phyloP scores from a whole-genome alignment of 805 yeast species.

The Candida schatavii region DNA sequence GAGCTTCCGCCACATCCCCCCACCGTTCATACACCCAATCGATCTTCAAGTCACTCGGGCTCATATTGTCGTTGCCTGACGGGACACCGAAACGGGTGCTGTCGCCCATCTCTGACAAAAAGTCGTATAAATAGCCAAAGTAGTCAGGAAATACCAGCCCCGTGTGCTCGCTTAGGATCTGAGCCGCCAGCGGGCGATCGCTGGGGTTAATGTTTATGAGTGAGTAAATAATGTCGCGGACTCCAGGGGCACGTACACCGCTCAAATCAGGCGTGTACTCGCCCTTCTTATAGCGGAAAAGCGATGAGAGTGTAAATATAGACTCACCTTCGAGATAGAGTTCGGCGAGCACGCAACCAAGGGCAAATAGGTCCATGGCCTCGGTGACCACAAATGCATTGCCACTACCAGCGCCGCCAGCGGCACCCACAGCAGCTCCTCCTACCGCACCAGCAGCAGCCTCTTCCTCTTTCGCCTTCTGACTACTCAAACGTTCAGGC shows the following conservation, averaged over 20 bases:
- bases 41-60: slow-evolving; percentile 47
- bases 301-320: slow-evolving; percentile 79
- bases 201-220: slow-evolving; percentile 67
- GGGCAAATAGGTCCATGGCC: slow-evolving; percentile 78
- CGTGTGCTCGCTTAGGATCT: slow-evolving; percentile 48
- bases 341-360: slow-evolving; percentile 91
- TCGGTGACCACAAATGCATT: slow-evolving; percentile 38
- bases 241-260: slow-evolving; percentile 47
- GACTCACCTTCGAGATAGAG: slow-evolving; percentile 84
- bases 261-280: slow-evolving; percentile 65
- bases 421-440: not conserved
- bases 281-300: slow-evolving; percentile 74
- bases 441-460: too few species aligned
- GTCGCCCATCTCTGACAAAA: slow-evolving; percentile 40
- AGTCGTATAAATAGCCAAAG: slow-evolving; percentile 74
- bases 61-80: slow-evolving; percentile 14
- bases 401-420: slow-evolving; percentile 6
- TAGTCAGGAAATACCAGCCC: slow-evolving; percentile 59
- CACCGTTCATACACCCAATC: slow-evolving; percentile 58
- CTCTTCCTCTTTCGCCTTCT: too few species aligned
- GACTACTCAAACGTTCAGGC: slow-evolving; percentile 75
- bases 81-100: slow-evolving; percentile 14
- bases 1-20: slow-evolving; percentile 42
- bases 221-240: slow-evolving; percentile 54
- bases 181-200: slow-evolving; percentile 51